Conservation (phyloP, 2,329 filamentous ascomycete genomes). For the Purpureocillium lavendulum region DNA sequence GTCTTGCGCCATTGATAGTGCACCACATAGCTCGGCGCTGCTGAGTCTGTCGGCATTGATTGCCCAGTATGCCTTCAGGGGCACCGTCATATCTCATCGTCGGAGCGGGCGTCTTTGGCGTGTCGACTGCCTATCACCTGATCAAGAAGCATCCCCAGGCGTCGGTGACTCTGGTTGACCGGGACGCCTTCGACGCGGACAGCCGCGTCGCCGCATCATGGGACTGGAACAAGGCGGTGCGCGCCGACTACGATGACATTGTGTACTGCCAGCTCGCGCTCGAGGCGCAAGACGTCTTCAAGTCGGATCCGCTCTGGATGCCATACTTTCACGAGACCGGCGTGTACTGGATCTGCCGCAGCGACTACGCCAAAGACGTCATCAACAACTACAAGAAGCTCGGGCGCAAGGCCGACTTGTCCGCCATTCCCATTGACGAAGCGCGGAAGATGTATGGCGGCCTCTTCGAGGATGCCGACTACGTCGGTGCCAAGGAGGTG, state of each 20-base stretch:
- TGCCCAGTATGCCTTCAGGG: constrained; percentile 11
- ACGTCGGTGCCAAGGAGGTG: constrained; percentile 48
- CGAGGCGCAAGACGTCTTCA: constrained; percentile 57
- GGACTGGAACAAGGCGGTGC: constrained; percentile 67
- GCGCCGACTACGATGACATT: constrained; percentile 58
- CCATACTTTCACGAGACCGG: constrained; percentile 52
- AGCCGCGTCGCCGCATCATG: constrained; percentile 52
- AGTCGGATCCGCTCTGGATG: constrained; percentile 45
- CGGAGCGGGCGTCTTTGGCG: constrained; percentile 58
- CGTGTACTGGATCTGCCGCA: constrained; percentile 47
- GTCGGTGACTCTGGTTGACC: constrained; percentile 49
- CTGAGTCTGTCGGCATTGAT: background rate
- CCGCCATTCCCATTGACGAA: constrained; percentile 35
- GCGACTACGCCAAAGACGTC: constrained; percentile 41
- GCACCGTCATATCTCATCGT: constrained; percentile 45
- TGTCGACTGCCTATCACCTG: constrained; percentile 57
- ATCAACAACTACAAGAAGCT: constrained; percentile 42
- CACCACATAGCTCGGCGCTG: too few relatives aligned
- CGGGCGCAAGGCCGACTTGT: constrained; percentile 28
- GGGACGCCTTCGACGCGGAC: constrained; percentile 39
- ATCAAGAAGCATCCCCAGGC: constrained; percentile 40
- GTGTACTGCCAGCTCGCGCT: constrained; percentile 57
- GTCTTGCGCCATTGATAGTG: too few relatives aligned
- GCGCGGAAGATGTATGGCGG: constrained; percentile 45
- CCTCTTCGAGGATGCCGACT: constrained; percentile 52